These are phyloP conservation scores for Mycothermus thermophilus DNA, from an alignment of 495 filamentous ascomycete species.

Conservation along the genomic window DNA sequence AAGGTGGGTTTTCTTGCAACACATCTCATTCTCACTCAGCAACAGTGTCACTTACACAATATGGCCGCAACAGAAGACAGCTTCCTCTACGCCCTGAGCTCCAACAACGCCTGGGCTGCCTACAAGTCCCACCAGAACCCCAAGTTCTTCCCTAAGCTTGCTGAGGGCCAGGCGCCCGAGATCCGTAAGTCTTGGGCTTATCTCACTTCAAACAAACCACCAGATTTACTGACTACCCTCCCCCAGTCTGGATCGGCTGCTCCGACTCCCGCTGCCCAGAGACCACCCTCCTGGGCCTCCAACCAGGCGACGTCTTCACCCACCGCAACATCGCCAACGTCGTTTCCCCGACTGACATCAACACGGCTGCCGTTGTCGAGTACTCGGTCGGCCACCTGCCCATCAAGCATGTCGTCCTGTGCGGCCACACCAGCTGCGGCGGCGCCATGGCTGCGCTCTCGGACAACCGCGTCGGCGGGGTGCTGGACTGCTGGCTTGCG, in stretches of 20 bases:
- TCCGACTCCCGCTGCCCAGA: slow-evolving; percentile 82
- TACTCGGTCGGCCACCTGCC: slow-evolving; percentile 63
- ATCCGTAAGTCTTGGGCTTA: slow-evolving; percentile 40
- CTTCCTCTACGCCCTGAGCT: slow-evolving; percentile 41
- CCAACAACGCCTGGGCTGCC: slow-evolving; percentile 60
- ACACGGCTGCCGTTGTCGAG: slow-evolving; percentile 63
- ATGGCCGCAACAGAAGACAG: slow-evolving; percentile 36
- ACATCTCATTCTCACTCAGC: too few relatives aligned
- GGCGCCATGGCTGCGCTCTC: slow-evolving; percentile 58
- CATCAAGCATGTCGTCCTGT: slow-evolving; percentile 73
- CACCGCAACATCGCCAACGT: slow-evolving; percentile 95
- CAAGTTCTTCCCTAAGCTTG: slow-evolving; percentile 56
- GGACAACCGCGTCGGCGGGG: slow-evolving; percentile 51
- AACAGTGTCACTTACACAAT: too few relatives aligned
- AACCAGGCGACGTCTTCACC: slow-evolving; percentile 82
- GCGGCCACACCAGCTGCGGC: slow-evolving; percentile 72
- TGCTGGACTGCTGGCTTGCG: slow-evolving; percentile 72
- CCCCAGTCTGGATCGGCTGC: slow-evolving; percentile 74
- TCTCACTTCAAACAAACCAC: background rate
- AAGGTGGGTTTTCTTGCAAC: too few relatives aligned
- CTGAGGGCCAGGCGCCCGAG: slow-evolving; percentile 53
- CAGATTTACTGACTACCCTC: background rate
- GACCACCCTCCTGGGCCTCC: slow-evolving; percentile 64
- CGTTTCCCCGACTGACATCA: slow-evolving; percentile 63
- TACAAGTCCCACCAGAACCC: slow-evolving; percentile 53